Base-by-base conservation (phyloP, 2,329 filamentous ascomycete species). In the Microascus cirrosus region DNA sequence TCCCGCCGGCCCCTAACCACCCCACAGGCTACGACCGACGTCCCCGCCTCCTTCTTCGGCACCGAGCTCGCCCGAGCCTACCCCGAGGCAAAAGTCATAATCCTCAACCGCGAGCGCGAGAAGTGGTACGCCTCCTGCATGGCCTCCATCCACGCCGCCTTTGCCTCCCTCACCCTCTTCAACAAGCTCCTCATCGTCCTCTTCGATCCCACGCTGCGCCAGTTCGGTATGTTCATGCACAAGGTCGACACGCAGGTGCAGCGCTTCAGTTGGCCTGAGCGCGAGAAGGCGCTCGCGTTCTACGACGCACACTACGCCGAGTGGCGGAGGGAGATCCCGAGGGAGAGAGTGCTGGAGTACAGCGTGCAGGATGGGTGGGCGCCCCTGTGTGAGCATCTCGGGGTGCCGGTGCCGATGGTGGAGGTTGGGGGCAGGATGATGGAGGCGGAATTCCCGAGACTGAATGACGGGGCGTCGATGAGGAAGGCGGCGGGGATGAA, bases 1-100 rank as follows among this genome's bases (percentile, higher is more conserved):
- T 4, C n/a, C 18, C 42, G 2, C 42, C 58, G 64, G 24, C 64
- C 20, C 25, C 10, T 28, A 20, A 20, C 58, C 66, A 70, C 0
- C 71, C 73, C 69, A 4, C 82, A 81, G n/a, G 77, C 76, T 24
- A 81, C 78, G 10, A 75, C 77, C 58, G 80, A 80, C 53, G 67
- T 82, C 18, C 83, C 85, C 1, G 71, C 82, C 0, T 73, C 80
- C 42, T 85, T 84, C 63, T 71, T 74, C 62, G 68, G 67, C 54
- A 59, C 65, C 56, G 70, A 74, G 55, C 64, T 74, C 12, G 70
- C 71, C 34, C 65, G 64, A 34, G 50, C 62, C 10, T 68, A 68
- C 54, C 68, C 68, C 5, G 69, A 72, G 13, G 71, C 71, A 55
- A 73, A 73, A 59, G 66, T 73, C 51, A 60, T 74, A 59, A 69